These are phyloP conservation scores for Irpex sp. DNA, from an alignment of 1,284 basidiomycete genomes.

Conservation along the genomic window DNA sequence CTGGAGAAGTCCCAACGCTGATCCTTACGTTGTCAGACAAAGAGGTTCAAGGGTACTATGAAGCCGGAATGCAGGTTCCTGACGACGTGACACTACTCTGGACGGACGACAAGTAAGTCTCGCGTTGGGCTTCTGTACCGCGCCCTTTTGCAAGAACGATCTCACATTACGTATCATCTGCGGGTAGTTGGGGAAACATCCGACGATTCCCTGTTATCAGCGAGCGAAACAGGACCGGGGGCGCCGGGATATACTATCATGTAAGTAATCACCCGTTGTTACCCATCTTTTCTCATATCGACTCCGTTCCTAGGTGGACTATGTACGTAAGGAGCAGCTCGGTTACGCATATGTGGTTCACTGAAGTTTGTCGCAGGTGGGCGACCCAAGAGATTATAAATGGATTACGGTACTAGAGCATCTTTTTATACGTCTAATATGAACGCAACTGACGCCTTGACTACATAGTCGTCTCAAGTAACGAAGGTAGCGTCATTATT, in stretches of 20 bases:
- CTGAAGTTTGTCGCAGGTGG: constrained; percentile 13
- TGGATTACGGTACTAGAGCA: constrained; percentile 41
- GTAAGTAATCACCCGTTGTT: constrained; percentile 27
- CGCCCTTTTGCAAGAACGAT: background rate
- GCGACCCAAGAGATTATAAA: constrained; percentile 51
- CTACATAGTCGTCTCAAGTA: constrained; percentile 17
- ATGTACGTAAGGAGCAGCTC: constrained; percentile 21
- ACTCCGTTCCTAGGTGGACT: constrained; percentile 16
- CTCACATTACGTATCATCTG: background rate
- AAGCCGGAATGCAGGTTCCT: constrained; percentile 50
- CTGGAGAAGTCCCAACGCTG: background rate
- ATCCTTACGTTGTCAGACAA: constrained; percentile 35
- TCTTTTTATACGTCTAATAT: background rate
- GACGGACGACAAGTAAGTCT: constrained; percentile 54
- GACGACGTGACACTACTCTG: constrained; percentile 56
- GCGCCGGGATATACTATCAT: constrained; percentile 68
- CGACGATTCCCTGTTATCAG: constrained; percentile 49
- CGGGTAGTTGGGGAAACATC: constrained; percentile 50
- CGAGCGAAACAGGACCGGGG: constrained; percentile 54
- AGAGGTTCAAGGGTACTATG: constrained; percentile 66
- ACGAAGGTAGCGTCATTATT: constrained; percentile 22
- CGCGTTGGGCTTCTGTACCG: too few species aligned
- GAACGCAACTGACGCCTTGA: background rate
- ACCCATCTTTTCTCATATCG: background rate
- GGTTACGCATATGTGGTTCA: background rate